Evolutionary conservation across 768 basidiomycete genomes (phyloP), one percentile per base, ranked within the genome.

Genomic region (Lyophyllum decastes): DNA sequence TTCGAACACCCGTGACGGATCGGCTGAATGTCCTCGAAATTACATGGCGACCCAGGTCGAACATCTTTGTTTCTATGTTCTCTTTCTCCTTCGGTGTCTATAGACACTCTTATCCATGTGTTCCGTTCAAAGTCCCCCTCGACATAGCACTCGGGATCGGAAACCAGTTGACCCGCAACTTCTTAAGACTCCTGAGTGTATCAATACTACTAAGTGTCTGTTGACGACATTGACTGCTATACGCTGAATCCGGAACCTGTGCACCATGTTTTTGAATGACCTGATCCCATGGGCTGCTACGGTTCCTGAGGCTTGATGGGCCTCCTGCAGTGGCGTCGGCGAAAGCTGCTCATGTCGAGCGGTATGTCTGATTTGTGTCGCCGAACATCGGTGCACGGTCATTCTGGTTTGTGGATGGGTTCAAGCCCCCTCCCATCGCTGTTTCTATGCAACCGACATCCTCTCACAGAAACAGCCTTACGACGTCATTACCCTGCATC

Each of bases 61-160:
- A 14, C 49, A 11, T 35, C 34, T 21, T 17, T 25, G 27, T 26
- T 27, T 34, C 30, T 34, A 26, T 16, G 16, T 44, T 27, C 8
- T 25, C 12, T 16, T 10, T 12, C 27, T 14, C 35, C 17, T 17
- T 55, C 40, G 49, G 44, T 47, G 34, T 25, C 24, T 41, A 27
- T 48, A 49, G 26, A 49, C 44, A 27, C 11, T 43, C 40, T 44
- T 44, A 21, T 43, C 9, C 52, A 44, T 49, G 45, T 44, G 52
- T 54, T 59, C 52, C 58, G 47, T 49, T 45, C 50, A 52, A 46
- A 34, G 19, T 11, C 26, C 50, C 27, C 40, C 38, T 35, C 38
- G 43, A 25, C 33, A n/a, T 27, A n/a, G 34, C 24, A n/a, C 27
- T 43, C 51, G 51, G 51, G 14, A 6, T 52, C 38, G 51, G 38